phyloP scores from a whole-genome alignment of 345 rosid species.

The Salix dunnii region DNA sequence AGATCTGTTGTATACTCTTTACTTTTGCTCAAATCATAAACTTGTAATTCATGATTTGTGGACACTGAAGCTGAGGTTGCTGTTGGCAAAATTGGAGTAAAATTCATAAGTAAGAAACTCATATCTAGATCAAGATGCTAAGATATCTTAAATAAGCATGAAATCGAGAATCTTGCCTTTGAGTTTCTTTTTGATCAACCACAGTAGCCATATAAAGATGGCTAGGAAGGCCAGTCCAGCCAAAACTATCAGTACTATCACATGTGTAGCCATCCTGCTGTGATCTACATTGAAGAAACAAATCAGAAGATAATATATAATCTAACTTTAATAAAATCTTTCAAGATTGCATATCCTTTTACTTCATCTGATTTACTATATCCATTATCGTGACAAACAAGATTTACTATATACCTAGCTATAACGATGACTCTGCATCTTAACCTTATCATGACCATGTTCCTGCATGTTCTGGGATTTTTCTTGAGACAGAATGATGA shows the following conservation, averaged over 20 bases:
- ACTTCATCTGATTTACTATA: too few species aligned
- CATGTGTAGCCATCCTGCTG: constrained; percentile 31
- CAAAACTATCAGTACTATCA: constrained; percentile 36
- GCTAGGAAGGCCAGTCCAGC: constrained; percentile 38
- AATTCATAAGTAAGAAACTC: neutral
- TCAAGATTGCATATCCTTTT: too few species aligned
- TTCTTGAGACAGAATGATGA: too few species aligned
- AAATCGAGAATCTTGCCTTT: constrained; percentile 37
- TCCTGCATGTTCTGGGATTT: too few species aligned
- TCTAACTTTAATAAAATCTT: neutral
- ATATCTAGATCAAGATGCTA: neutral
- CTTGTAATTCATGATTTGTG: constrained; percentile 26
- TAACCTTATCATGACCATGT: too few species aligned
- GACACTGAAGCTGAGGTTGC: constrained; percentile 25
- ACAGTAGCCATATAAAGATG: constrained; percentile 30
- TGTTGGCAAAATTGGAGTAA: constrained; percentile 15
- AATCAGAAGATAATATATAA: neutral
- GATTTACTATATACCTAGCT: too few species aligned
- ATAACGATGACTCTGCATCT: too few species aligned
- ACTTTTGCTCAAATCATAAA: constrained; percentile 25
- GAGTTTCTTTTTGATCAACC: constrained; percentile 41
- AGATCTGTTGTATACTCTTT: constrained; percentile 42
- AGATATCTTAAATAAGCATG: too few species aligned
- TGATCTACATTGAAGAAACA: constrained; percentile 29
- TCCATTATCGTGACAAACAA: too few species aligned